Evolutionary conservation across 352 stramenopile species (phyloP), one percentile per base, ranked within the genome.

Genomic region (Phytophthora parvispora): DNA sequence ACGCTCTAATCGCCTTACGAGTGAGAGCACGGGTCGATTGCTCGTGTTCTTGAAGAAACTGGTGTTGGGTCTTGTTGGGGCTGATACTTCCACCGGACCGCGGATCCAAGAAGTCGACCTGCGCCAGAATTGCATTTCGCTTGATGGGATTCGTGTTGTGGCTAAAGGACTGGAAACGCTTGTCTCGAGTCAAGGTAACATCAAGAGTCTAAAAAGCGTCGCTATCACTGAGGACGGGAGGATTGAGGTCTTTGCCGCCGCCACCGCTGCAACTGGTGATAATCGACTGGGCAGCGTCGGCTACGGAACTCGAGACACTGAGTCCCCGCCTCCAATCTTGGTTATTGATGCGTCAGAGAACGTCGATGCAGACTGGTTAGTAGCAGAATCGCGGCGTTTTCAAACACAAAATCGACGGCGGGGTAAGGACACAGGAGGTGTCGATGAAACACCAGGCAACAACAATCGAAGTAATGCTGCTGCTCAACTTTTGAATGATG

Each of bases 121-220:
- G 16, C 85, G 86, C 22, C 70, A 81, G n/a, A 95, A 95, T 47
- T 91, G 72, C 60, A 75, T 95, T 52, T 88, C 84, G 16, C 71
- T 91, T 3, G 84, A 93, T 52, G 85, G 85, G 10, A 67, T 93
- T 20, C 85, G 87, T 16, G 51, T 58, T 4, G 67, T 95, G 8
- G 87, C 85, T 0, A 87, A 48, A 40, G 69, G 68, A 1, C 55
- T 95, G 0, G 81, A 93, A 56, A 59, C 45, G 13, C 50, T 90
- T n/a, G 25, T 80, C 15, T 36, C 50, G 7, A 49, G 22, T 12
- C 67, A 70, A 36, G 24, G 38, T 6, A 67, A 24, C 29, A 51
- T 10, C 28, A 56, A 32, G 9, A 18, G 27, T 3, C 16, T 86
- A 28, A 77, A 72, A 20, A 80, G 72, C 40, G 79, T 95, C 22